Evolutionary conservation across 371 early-diverging fungal species (phyloP).

Genomic region (Coemansia sp.): DNA sequence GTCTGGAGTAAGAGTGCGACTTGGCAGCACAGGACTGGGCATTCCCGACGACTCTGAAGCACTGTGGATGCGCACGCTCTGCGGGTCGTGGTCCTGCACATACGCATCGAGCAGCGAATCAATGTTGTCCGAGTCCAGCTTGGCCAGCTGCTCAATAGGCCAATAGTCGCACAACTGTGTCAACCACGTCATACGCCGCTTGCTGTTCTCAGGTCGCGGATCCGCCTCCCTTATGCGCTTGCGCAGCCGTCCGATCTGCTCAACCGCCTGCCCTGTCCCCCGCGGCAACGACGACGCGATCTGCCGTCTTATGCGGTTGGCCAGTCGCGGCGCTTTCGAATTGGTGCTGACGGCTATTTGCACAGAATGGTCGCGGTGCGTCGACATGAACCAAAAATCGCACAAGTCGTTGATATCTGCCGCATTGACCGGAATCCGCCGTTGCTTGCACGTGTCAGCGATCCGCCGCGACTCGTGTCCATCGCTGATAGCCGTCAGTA

Average conservation of each 20-base stretch:
- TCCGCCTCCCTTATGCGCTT: slow-evolving; percentile 67
- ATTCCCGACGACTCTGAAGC: slow-evolving; percentile 11
- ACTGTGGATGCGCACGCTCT: slow-evolving; percentile 36
- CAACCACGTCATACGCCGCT: slow-evolving; percentile 82
- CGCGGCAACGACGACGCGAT: slow-evolving; percentile 66
- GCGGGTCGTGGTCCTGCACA: slow-evolving; percentile 58
- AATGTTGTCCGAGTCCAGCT: slow-evolving; percentile 61
- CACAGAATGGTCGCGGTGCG: slow-evolving; percentile 75
- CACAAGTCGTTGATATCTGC: slow-evolving; percentile 88
- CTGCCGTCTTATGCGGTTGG: slow-evolving; percentile 70
- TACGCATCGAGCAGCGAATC: slow-evolving; percentile 62
- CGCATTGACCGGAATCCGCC: slow-evolving; percentile 84
- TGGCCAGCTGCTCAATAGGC: slow-evolving; percentile 64
- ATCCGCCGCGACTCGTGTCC: slow-evolving; percentile 66
- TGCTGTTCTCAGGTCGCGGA: slow-evolving; percentile 61
- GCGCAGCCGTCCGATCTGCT: slow-evolving; percentile 68
- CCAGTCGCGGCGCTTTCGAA: slow-evolving; percentile 84
- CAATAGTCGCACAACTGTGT: slow-evolving; percentile 67
- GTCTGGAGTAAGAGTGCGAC: background rate
- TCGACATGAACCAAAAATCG: slow-evolving; percentile 91
- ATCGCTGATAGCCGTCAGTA: slow-evolving; percentile 79
- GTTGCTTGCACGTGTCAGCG: slow-evolving; percentile 62
- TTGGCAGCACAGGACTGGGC: slow-evolving; percentile 30
- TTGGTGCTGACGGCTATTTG: slow-evolving; percentile 90
- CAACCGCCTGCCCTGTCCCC: slow-evolving; percentile 67